Conservation (phyloP, 768 basidiomycete genomes). For the Pleurotus salmoneostramineus region DNA sequence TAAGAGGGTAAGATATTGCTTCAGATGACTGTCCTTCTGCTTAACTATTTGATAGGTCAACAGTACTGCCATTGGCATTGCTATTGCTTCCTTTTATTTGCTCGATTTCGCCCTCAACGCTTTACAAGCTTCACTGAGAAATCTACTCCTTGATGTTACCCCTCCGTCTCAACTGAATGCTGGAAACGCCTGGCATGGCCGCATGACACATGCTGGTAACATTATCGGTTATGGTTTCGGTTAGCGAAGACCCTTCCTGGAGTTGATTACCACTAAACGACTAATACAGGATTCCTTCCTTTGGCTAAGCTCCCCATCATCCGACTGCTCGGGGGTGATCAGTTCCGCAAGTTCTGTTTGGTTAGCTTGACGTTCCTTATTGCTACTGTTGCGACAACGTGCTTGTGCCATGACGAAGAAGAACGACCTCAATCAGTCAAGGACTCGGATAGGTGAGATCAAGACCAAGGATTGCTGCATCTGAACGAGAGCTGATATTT, state of each 20-base stretch:
- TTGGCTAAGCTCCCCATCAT: conserved; percentile 77
- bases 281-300: conserved; percentile 74
- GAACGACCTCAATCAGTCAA: conserved; percentile 45
- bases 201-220: conserved; percentile 96
- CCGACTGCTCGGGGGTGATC: conserved; percentile 78
- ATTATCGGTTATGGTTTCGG: conserved; percentile 93
- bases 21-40: not conserved
- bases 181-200: conserved; percentile 98
- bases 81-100: conserved; percentile 86
- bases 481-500: not conserved
- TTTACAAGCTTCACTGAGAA: conserved; percentile 86
- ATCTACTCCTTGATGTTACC: conserved; percentile 88
- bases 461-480: conserved; percentile 5
- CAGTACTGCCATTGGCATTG: conserved; percentile 76
- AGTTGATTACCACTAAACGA: conserved; percentile 9
- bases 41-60: conserved; percentile 40
- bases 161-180: conserved; percentile 86
- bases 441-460: conserved; percentile 34
- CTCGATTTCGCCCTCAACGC: conserved; percentile 98
- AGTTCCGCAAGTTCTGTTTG: conserved; percentile 96
- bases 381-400: conserved; percentile 84
- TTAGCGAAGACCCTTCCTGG: conserved; percentile 25
- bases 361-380: conserved; percentile 78
- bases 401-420: conserved; percentile 79
- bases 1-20: conserved; percentile 44